Conservation (phyloP, 1,139 yeast species). For the Geotrichum australiense region DNA sequence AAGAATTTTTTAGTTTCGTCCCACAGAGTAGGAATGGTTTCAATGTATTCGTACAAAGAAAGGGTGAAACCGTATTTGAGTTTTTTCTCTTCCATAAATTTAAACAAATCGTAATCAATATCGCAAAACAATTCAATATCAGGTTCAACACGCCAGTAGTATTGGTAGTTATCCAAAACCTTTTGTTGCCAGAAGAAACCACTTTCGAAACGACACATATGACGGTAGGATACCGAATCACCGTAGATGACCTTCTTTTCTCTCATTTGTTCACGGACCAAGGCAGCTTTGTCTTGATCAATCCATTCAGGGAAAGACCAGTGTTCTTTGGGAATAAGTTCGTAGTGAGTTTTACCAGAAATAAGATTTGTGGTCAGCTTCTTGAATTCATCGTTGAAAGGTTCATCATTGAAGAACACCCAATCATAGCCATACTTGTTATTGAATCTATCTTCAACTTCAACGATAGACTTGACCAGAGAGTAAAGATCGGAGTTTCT, state of each 20-base stretch:
- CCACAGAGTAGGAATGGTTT: conserved; percentile 80
- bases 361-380: conserved; percentile 41
- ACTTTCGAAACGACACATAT: conserved; percentile 91
- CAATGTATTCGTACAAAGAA: conserved; percentile 75
- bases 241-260: conserved; percentile 54
- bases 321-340: conserved; percentile 57
- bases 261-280: conserved; percentile 45
- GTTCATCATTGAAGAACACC: conserved; percentile 69
- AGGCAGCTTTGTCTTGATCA: conserved; percentile 54
- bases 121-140: conserved; percentile 77
- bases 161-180: conserved; percentile 64
- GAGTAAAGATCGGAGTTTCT: conserved; percentile 60
- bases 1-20: conserved; percentile 63
- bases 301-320: conserved; percentile 74
- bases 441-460: conserved; percentile 69
- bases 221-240: conserved; percentile 60
- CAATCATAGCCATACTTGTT: conserved; percentile 59
- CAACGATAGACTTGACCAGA: conserved; percentile 52
- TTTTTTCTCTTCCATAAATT: conserved; percentile 70
- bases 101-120: conserved; percentile 75
- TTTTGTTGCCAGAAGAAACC: conserved; percentile 87
- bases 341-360: conserved; percentile 60
- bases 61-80: conserved; percentile 76
- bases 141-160: conserved; percentile 97
- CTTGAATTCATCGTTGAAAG: conserved; percentile 49